Evolutionary conservation across 2,329 filamentous ascomycete species (phyloP), one percentile per base, ranked within the genome.

Genomic region (Clonostachys byssicola): DNA sequence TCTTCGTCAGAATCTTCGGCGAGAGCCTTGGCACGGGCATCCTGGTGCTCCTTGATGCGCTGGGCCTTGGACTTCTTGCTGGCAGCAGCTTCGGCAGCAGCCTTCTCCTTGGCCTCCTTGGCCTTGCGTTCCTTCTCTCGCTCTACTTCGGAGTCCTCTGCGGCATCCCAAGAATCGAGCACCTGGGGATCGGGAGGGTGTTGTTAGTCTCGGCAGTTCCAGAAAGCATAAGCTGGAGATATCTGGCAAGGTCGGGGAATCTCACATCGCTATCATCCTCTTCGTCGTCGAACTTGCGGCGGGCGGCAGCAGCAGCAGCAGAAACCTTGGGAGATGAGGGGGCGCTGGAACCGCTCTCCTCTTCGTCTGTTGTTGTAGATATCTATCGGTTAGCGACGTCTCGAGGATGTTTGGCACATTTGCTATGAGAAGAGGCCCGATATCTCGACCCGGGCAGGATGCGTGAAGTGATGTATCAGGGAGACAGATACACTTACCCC

Each of bases 131-230:
- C 89, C 77, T 97, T 99, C 71, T 96, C 92, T 60, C 91, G 88
- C 75, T 99, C 94, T 59, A 85, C 92, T 61, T 99, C 94, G 52
- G 91, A 96, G 73, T 99, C 94, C 63, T 97, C 94, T 57, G 89
- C 92, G 49, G 89, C 92, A 61, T 97, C 92, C 94, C 94, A 99
- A 34, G 89, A 92, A 51, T 99, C 94, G 62, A 96, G 81, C 48
- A 97, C 89, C 86, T 96, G 54, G 14, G 42, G n/a, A 20, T 12
- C 14, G 23, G 23, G 23, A 30, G 23, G 23, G 23, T 8, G 35
- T 43, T 3, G 35, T n/a, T 40, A 38, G 44, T 52, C 34, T 48
- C 49, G 23, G 23, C 23, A 30, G 23, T 10, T 30, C 23, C 23
- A 45, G n/a, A 33, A 35, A 7, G 13, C 14, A 30, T 4, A 30